Percentiles rank a stretch among this genome's conserved stretches.
Evolutionary conservation across 192 early-diverging fungal species (phyloP).

Genomic region (Coemansia pectinata): DNA sequence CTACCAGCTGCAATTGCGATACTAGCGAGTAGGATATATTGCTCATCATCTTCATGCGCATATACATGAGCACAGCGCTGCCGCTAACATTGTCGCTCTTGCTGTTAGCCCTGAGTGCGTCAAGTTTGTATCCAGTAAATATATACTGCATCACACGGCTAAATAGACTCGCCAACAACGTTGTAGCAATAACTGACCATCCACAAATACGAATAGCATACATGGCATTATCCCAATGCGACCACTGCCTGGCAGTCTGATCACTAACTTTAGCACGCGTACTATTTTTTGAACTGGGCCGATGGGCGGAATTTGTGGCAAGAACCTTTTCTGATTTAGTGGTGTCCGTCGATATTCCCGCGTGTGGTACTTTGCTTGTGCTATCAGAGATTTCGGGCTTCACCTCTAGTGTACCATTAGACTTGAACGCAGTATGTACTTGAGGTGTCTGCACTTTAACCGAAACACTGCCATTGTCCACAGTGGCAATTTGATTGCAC

Average conservation of each 20-base stretch:
- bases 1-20: background rate
- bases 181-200: background rate
- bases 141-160: background rate
- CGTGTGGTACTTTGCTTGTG: background rate
- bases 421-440: background rate
- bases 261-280: background rate
- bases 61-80: background rate
- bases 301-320: background rate
- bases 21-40: background rate
- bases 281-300: background rate
- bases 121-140: background rate
- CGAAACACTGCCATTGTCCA: slow-evolving; percentile 9
- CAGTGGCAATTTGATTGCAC: slow-evolving; percentile 24
- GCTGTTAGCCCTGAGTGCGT: slow-evolving; percentile 5
- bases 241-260: background rate
- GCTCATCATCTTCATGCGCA: background rate
- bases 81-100: background rate
- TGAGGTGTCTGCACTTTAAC: slow-evolving; percentile 49
- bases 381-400: background rate
- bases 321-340: background rate
- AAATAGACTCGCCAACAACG: background rate
- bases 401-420: slow-evolving; percentile 22
- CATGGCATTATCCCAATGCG: slow-evolving; percentile 58
- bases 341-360: background rate
- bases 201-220: slow-evolving; percentile 21